Evolutionary conservation across 495 filamentous ascomycete genomes (phyloP).

Genomic region (Podospora australis): DNA sequence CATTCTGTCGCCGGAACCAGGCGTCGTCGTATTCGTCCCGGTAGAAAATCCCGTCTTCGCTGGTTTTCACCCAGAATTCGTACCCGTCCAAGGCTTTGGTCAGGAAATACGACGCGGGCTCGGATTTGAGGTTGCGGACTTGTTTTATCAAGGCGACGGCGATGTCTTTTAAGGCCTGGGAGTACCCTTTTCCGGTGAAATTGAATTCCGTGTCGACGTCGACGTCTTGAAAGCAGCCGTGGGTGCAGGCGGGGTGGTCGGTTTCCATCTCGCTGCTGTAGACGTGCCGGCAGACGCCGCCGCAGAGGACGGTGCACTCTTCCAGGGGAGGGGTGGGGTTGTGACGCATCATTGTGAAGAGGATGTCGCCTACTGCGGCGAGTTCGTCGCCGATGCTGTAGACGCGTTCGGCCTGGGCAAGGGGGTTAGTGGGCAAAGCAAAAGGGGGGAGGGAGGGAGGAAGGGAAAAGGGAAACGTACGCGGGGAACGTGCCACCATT

Average conservation of each 20-base stretch:
- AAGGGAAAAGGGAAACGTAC: background rate
- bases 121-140: no score
- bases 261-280: background rate
- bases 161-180: constrained; percentile 15
- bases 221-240: constrained; percentile 17
- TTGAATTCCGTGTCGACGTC: constrained; percentile 18
- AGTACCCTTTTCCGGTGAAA: no score
- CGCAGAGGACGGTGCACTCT: constrained; percentile 14
- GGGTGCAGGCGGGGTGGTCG: background rate
- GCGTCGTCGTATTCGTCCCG: constrained; percentile 28
- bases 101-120: no score
- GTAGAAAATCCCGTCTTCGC: constrained; percentile 19
- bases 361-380: constrained; percentile 27
- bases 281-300: constrained; percentile 20
- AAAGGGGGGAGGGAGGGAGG: no score
- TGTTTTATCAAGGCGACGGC: constrained; percentile 21
- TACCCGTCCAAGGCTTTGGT: constrained; percentile 23
- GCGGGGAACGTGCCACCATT: background rate
- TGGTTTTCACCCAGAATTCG: constrained; percentile 21
- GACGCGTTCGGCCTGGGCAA: constrained; percentile 17
- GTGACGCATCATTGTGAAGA: constrained; percentile 37
- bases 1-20: constrained; percentile 15
- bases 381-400: constrained; percentile 30
- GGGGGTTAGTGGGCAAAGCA: background rate
- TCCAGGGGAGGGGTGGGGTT: constrained; percentile 17